Base-by-base conservation (phyloP, 176 grass and related monocot genomes). In the Oryza meridionalis region DNA sequence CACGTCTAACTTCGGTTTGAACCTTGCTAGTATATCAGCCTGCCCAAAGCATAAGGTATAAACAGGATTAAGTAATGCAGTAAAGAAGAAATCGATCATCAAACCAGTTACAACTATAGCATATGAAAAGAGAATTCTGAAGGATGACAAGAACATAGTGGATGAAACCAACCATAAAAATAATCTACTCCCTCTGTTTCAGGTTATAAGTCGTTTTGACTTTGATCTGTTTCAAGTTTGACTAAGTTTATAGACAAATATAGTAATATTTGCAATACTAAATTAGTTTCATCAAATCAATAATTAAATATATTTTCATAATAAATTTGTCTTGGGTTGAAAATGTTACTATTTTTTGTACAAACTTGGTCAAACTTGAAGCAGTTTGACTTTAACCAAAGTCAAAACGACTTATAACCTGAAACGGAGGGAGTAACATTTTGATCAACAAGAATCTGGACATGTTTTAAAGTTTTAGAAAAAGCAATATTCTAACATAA, bases 21-120 rank as follows among this genome's bases (percentile, higher is more conserved):
- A 98, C 73, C 82, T 92, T 51, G 96, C 96, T 19, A 98, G 68
- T 82, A 95, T 90, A 80, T 98, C 89, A 83, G 96, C 96, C 96
- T 98, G 86, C 14, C 14, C 19, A 76, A 62, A 67, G 31, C 29
- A 75, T n/a, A 63, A 77, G 19, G 55, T 40, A 37, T 25, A 6
- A 78, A 74, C 15, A 29, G 24, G 15, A 59, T 58, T 44, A 55
- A 4, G 11, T 15, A 17, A 7, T 65, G 13, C 67, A 10, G 26
- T 51, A 72, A 37, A 46, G 21, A 73, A 11, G 9, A 53, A 51
- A 51, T 70, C 14, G 40, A 79, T n/a, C 73, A 79, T n/a, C 73
- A 55, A 58, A 75, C 53, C 47, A 75, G 73, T 6, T 8, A 32
- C 50, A 59, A 6, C 21, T 19, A 22, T n/a, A 37, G 73, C 31